Base-by-base conservation (phyloP, 2,329 filamentous ascomycete species). In the Rhynchosporium graminicola region DNA sequence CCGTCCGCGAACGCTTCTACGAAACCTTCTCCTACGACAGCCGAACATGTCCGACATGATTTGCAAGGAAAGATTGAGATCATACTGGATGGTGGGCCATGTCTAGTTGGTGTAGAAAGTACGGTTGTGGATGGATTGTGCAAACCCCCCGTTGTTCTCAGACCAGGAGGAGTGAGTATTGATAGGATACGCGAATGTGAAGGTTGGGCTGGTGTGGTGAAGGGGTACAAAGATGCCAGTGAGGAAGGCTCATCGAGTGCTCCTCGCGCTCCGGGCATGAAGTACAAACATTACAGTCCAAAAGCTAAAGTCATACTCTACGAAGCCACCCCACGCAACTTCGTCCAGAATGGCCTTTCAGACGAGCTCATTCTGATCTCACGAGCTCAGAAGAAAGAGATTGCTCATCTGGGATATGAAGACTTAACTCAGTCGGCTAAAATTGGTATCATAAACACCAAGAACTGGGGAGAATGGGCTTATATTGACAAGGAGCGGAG, bases 281-380 rank as follows among this genome's bases (percentile, higher is more conserved):
- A 99, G 77, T 99, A 99, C 75, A 91, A 95, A 74, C 95, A 99
- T 75, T 99, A 99, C 73, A 96, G 93, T 48, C 95, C 95, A 0
- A 91, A 88, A 75, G 96, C 95, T 0, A 86, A 83, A 51, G 93
- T 99, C 2, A 79, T 96, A 13, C 80, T 98, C 1, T 96, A 92
- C 73, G 91, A 97, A 74, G 77, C 83, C 31, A 2, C 47, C 4
- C 6, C 59, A 26, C n/a, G 42, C 64, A 73, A 36, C 67, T 69
- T 29, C 66, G 68, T 13, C 68, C 73, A 31, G 72, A 67, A 47
- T 12, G 58, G 58, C 10, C 61, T 67, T 26, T 47, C 64, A 1
- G 12, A 57, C 2, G 65, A 67, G 43, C 45, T 46, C 6, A 59
- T 57, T 52, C 58, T 33, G 10, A 38, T 69, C 3, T 20, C 66